Evolutionary conservation across 1,284 basidiomycete species (phyloP).

Genomic region (Gomphus bonarii): DNA sequence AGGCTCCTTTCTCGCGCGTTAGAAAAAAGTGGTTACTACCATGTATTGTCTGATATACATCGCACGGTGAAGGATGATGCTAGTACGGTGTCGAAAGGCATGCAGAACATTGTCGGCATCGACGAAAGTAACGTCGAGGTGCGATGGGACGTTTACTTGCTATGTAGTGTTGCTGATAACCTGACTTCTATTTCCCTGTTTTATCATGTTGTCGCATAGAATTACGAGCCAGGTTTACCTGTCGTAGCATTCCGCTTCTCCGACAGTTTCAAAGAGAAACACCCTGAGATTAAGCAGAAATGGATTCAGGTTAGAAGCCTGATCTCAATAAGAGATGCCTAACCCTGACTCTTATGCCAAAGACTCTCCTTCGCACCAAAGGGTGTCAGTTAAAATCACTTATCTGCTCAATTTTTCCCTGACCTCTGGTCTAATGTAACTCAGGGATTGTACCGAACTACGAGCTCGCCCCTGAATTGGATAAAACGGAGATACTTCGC

Average conservation of each 20-base stretch:
- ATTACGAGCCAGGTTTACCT: slow-evolving; percentile 72
- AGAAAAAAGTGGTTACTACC: slow-evolving; percentile 71
- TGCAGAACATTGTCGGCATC: slow-evolving; percentile 26
- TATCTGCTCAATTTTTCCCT: not conserved
- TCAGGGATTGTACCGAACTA: slow-evolving; percentile 81
- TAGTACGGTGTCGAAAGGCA: slow-evolving; percentile 23
- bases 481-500: slow-evolving; percentile 71
- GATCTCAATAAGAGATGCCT: not conserved
- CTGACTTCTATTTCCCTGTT: slow-evolving; percentile 6
- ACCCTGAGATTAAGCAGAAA: slow-evolving; percentile 74
- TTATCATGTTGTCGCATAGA: slow-evolving; percentile 25
- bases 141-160: slow-evolving; percentile 9
- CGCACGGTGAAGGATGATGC: slow-evolving; percentile 20
- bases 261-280: slow-evolving; percentile 56
- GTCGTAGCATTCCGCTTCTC: slow-evolving; percentile 90
- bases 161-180: not conserved
- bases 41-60: slow-evolving; percentile 66
- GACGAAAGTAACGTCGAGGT: slow-evolving; percentile 51
- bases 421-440: not conserved
- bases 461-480: slow-evolving; percentile 61
- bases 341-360: not conserved
- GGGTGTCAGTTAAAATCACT: slow-evolving; percentile 16
- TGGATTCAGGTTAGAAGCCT: slow-evolving; percentile 75
- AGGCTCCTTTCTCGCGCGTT: slow-evolving; percentile 80
- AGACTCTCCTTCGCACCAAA: slow-evolving; percentile 22